A percentile compares a stretch with the other conserved stretches of the same genome.
phyloP scores from a whole-genome alignment of 306 rosid genomes.

The Prunus salicina region DNA sequence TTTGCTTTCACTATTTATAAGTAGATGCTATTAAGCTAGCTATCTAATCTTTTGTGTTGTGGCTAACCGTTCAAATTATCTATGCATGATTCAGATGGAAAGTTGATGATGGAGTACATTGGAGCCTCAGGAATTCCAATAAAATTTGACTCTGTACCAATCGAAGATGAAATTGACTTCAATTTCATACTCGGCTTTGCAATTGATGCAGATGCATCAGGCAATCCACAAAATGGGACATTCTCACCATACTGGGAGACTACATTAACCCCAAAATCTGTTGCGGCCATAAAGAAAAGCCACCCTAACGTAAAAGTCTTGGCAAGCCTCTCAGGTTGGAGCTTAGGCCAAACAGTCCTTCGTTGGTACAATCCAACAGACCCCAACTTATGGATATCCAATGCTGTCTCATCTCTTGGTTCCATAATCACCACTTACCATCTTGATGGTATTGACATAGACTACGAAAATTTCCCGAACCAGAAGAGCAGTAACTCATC shows the following conservation, averaged over 20 bases:
- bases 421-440: slow-evolving; percentile 29
- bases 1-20: background rate
- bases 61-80: background rate
- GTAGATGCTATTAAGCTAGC: background rate
- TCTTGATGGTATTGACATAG: slow-evolving; percentile 55
- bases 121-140: slow-evolving; percentile 51
- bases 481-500: background rate
- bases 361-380: slow-evolving; percentile 46
- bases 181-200: slow-evolving; percentile 54
- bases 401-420: slow-evolving; percentile 45
- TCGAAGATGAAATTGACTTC: slow-evolving; percentile 37
- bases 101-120: slow-evolving; percentile 64
- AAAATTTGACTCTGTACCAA: slow-evolving; percentile 33
- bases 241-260: slow-evolving; percentile 46
- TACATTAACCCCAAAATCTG: slow-evolving; percentile 37
- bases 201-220: slow-evolving; percentile 40
- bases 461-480: slow-evolving; percentile 47
- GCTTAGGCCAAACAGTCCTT: slow-evolving; percentile 28
- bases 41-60: background rate
- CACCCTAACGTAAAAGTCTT: slow-evolving; percentile 41
- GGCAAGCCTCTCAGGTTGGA: slow-evolving; percentile 61
- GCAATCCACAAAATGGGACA: slow-evolving; percentile 39
- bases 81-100: slow-evolving; percentile 34
- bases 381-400: slow-evolving; percentile 42
- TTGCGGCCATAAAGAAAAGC: slow-evolving; percentile 32